Base-by-base conservation (phyloP, 2,329 filamentous ascomycete genomes). In the Corniculantispora saksenae region DNA sequence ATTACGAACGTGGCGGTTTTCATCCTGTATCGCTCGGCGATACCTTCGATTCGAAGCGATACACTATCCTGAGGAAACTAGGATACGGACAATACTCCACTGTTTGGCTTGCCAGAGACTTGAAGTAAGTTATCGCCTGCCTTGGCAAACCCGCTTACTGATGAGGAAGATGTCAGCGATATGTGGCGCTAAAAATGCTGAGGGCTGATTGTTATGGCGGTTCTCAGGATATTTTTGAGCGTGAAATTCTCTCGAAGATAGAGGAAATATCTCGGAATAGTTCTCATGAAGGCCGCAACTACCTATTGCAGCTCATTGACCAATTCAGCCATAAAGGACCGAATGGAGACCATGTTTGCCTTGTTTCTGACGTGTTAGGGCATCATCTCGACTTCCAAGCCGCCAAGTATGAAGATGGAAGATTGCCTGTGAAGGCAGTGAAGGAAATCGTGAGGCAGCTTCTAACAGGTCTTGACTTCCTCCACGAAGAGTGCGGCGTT, bases 1-100 rank as follows among this genome's bases (percentile, higher is more conserved):
- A 27, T 40, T 63, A 63, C 15, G 7, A n/a, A 13, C 50, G 3
- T 48, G 51, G 61, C 10, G 61, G 61, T 2, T 63, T 63, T 15
- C 61, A 63, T 38, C 51, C 17, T 2, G n/a, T 64, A 4, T 57
- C 54, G 43, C 54, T 64, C 7, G 61, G 61, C 23, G 61, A 64
- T 32, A 51, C 43, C 3, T 51, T 64, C 12, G 5, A 64, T 32
- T 15, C 90, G 87, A 23, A 51, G 6, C 61, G 17, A 51, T 73
- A 73, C 43, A 60, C 54, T 32, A 53, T 72, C n/a, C 32, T 73
- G 3, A 67, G 67, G 10, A 73, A 73, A 55, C 60, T 73, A 3
- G 70, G 69, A 9, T 69, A 70, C 29, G 69, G 72, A 5, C 63
- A 64, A 7, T 71, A 66, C 32, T 68, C 68, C 19, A 72, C 72